Evolutionary conservation across 805 yeast genomes (phyloP), one percentile per base, ranked within the genome.

Genomic region (Wickerhamiella alocasiicola): DNA sequence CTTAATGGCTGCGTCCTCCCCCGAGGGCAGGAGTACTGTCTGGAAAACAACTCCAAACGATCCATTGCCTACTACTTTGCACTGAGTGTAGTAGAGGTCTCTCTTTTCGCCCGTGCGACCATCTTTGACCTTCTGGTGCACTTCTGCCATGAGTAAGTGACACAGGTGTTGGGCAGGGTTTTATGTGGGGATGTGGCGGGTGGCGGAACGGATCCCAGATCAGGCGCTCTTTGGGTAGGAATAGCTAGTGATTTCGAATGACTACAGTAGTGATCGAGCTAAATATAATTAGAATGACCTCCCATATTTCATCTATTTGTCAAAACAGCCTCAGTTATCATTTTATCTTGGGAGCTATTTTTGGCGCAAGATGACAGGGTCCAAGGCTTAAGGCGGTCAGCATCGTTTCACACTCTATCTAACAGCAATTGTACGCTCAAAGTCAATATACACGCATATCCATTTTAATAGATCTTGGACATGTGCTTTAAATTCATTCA

Each of bases 11-110:
- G 88, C 93, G 31, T 76, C 71, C 52, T 78, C 81, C 45, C 80
- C 76, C 17, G 80, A 69, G 13, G 88, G 85, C 46, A 72, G 55
- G 29, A 91, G 66, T 44, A 73, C 76, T 5, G 95, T 84, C 50
- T 83, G 91, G 57, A 84, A 85, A n/a, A 91, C 98, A 25, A 85
- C 87, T 2, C 98, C 98, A 64, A 91, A 91, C n/a, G 97, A 87
- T 9, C 98, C 98, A 61, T 83, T 93, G n/a, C 98, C 98, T 31
- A 88, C 91, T 70, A 87, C 85, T 50, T 82, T 80, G 30, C 82
- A 73, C 53, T 79, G 84, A 13, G 87, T 79, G 63, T 82, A 84
- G 36, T 77, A 74, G 42, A 88, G 71, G 39, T 72, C 70, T 38
- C 67, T 65, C 23, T 65, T 53, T 47, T 74, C 75, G 42, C 81